Evolutionary conservation across 2,329 filamentous ascomycete genomes (phyloP), one percentile per base, ranked within the genome.

Genomic region (Cyphellophora europaea): DNA sequence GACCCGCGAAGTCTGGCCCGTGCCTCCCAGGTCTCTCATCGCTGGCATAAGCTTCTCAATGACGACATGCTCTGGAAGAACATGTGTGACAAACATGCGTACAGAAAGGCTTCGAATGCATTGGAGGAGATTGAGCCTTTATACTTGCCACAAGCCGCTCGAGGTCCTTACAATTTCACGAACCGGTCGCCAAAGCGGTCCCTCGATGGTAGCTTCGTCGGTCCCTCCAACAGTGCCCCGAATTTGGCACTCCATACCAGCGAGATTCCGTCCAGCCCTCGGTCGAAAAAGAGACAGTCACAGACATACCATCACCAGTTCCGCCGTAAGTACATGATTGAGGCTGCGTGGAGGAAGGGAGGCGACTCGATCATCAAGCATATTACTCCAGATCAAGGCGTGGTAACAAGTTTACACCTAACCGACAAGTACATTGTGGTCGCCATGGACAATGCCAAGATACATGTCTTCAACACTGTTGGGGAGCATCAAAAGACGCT

Each of bases 51-150:
- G 58, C 71, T 98, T 5, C 71, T 98, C 32, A 89, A 82, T 54
- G 91, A 98, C 57, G 91, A 98, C 58, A 88, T 95, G 62, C 93
- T 91, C 1, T 98, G 91, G 91, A 95, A 94, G 65, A 86, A 91
- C 42, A 71, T 98, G 13, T 96, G 89, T 56, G 86, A 93, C 46
- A 95, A 94, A 61, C 89, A 94, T 57, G 87, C 91, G 42, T 98
- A 94, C 58, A 77, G 73, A 32, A 60, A 68, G 33, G 55, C 71
- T 33, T 69, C 70, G 60, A 58, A 69, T 30, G 63, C 61, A 23
- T 54, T 55, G 27, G 55, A 59, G 17, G 52, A 55, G 31, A 43
- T 57, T 25, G 59, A 61, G 27, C 52, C 56, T 30, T 53, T 58
- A 14, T 40, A 39, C 6, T 39, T 49, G 15, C 40, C 68, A 73